A percentile compares a stretch with the other conserved stretches of the same genome.
Evolutionary conservation across 495 filamentous ascomycete genomes (phyloP).

Genomic region (Podospora bellae-mahoneyi): DNA sequence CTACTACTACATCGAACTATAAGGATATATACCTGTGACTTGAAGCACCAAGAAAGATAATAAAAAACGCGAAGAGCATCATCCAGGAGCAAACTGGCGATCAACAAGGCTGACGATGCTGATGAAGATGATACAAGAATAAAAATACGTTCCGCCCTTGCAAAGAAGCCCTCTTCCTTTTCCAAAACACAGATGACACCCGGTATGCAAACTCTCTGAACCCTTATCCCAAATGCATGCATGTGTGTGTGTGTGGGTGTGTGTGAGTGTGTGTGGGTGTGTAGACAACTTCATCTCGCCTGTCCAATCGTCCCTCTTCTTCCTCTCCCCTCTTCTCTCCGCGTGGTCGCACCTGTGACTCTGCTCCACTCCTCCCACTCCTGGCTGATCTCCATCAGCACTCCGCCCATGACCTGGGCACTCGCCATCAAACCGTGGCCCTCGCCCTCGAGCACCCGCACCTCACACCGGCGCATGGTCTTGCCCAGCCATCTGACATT

Average conservation of each 20-base stretch:
- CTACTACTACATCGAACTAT: background rate
- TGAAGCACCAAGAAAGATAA: background rate
- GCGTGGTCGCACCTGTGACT: constrained; percentile 31
- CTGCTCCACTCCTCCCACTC: constrained; percentile 93
- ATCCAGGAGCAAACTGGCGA: background rate
- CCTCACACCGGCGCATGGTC: constrained; percentile 88
- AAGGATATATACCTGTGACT: background rate
- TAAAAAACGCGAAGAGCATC: background rate
- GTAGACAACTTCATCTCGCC: constrained; percentile 18
- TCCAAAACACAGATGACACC: background rate
- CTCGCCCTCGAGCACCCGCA: constrained; percentile 85
- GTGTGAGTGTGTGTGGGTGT: background rate
- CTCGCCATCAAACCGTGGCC: constrained; percentile 97
- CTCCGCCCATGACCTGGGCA: constrained; percentile 84
- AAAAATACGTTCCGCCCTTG: background rate
- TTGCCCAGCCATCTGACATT: constrained; percentile 94
- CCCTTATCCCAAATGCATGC: background rate
- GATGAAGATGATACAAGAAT: background rate
- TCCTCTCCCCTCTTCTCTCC: constrained; percentile 25
- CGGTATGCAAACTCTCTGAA: background rate
- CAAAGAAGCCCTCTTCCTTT: background rate
- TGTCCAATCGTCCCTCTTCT: constrained; percentile 29
- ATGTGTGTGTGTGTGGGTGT: background rate
- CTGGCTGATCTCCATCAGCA: constrained; percentile 85
- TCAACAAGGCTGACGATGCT: background rate